Evolutionary conservation across 139 green algal genomes (phyloP), one percentile per base, ranked within the genome.

Genomic region (Coccomyxa sp.): DNA sequence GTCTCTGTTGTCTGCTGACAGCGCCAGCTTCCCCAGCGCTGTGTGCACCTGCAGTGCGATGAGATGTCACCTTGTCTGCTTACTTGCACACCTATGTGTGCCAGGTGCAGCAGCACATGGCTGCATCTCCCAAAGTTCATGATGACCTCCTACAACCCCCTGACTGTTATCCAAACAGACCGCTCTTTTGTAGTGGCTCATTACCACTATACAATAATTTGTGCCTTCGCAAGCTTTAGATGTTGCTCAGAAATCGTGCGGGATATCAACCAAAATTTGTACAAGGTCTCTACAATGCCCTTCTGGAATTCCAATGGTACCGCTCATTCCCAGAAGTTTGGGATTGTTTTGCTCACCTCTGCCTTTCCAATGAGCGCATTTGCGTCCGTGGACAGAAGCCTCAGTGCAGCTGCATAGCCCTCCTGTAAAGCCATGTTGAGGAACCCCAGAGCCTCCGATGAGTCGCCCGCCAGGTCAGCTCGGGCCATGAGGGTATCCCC

Each of bases 351-450:
- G n/a, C n/a, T n/a, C 29, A 71, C 74, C 68, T 83, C 79, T 44
- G 74, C 79, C 14, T 24, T 69, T 34, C 36, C 76, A 70, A 91
- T 75, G 55, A 91, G 78, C n/a, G 89, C 90, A 50, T 95, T 89
- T 8, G 81, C n/a, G 55, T 87, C 75, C 22, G 35, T 36, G 1
- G 70, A 36, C 29, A 82, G 79, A 36, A 95, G 84, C 8, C 81
- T 82, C 80, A 95, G 85, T 14, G 91, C 91, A 1, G 79, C 83
- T 0, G 35, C 38, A 76, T 94, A 97, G 0, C 92, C 92, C 38
- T 94, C 79, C 1, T 80, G 36, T 35, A 92, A 37, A 0, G 92
- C 64, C 92, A 7, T 74, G 41, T 10, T 82, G 50, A 34, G 88
- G 55, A 31, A 77, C 0, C 73, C 78, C 9, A 58, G 40, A 10